Conservation (phyloP, 768 basidiomycete genomes). For the Tulasnella sp. region DNA sequence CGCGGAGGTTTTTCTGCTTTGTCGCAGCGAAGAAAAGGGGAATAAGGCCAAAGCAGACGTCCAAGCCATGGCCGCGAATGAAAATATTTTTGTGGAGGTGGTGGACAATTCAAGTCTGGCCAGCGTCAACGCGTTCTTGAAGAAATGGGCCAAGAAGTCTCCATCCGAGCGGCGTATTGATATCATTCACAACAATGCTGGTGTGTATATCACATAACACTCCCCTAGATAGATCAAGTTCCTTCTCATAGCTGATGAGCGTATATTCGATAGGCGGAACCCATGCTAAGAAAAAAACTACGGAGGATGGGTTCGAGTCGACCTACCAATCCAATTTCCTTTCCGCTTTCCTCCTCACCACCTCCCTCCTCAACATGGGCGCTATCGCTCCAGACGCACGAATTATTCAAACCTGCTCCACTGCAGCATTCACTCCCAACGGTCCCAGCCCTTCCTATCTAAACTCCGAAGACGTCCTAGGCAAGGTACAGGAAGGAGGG, state of each 20-base stretch:
- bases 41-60: neutral
- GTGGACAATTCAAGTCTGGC: slow-evolving; percentile 4
- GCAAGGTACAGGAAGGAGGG: neutral
- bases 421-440: neutral
- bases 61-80: neutral
- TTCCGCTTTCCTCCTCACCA: neutral
- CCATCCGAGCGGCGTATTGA: slow-evolving; percentile 3
- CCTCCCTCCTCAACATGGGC: neutral
- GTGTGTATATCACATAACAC: neutral
- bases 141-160: neutral
- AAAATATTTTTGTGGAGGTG: slow-evolving; percentile 2
- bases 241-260: neutral
- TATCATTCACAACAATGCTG: slow-evolving; percentile 10
- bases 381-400: slow-evolving; percentile 1
- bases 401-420: slow-evolving; percentile 4
- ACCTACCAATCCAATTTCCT: slow-evolving; percentile 3
- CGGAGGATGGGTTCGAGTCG: slow-evolving; percentile 5
- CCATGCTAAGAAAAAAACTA: slow-evolving; percentile 1
- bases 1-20: slow-evolving; percentile 11
- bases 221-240: neutral
- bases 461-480: slow-evolving; percentile 6
- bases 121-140: slow-evolving; percentile 9
- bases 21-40: neutral
- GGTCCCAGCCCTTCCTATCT: neutral
- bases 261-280: neutral